A percentile compares a stretch with the other conserved stretches of the same genome.
phyloP scores from a whole-genome alignment of 1,284 basidiomycete species.

The Cutaneotrichosporon mucoides region DNA sequence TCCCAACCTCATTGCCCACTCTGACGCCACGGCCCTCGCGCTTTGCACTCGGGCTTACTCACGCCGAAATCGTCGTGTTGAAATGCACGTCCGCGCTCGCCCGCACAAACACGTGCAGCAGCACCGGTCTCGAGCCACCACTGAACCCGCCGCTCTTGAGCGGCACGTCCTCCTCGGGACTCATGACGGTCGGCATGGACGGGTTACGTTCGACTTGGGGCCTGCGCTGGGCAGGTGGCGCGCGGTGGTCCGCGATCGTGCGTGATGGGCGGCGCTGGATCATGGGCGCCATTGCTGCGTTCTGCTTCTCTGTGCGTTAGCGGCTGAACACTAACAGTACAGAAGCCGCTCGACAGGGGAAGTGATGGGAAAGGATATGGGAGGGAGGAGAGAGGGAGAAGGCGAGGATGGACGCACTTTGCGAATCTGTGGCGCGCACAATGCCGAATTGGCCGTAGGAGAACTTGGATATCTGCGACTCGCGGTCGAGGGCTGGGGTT shows the following conservation, averaged over 20 bases:
- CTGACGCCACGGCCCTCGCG: no score
- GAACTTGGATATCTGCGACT: conserved; percentile 79
- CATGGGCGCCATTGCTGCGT: conserved; percentile 60
- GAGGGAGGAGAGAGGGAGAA: background rate
- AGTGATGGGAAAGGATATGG: no score
- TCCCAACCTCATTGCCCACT: no score
- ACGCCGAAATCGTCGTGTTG: conserved; percentile 84
- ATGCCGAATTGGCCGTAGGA: conserved; percentile 88
- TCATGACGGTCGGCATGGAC: background rate
- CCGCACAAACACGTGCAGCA: conserved; percentile 71
- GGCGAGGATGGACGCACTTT: conserved; percentile 57
- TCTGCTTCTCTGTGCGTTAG: conserved; percentile 66
- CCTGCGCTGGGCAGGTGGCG: background rate
- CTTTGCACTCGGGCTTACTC: conserved; percentile 40
- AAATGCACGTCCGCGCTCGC: conserved; percentile 75
- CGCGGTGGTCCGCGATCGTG: conserved; percentile 27
- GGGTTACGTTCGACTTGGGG: background rate
- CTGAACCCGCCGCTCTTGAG: background rate
- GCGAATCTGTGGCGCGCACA: conserved; percentile 63
- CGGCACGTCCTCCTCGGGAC: background rate
- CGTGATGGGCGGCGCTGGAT: conserved; percentile 43
- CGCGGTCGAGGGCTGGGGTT: conserved; percentile 79
- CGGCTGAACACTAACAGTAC: background rate
- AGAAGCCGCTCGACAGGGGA: no score
- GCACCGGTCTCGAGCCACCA: conserved; percentile 28